These are phyloP conservation scores for Obba rivulosa DNA, from an alignment of 768 basidiomycete species.

Conservation along the genomic window DNA sequence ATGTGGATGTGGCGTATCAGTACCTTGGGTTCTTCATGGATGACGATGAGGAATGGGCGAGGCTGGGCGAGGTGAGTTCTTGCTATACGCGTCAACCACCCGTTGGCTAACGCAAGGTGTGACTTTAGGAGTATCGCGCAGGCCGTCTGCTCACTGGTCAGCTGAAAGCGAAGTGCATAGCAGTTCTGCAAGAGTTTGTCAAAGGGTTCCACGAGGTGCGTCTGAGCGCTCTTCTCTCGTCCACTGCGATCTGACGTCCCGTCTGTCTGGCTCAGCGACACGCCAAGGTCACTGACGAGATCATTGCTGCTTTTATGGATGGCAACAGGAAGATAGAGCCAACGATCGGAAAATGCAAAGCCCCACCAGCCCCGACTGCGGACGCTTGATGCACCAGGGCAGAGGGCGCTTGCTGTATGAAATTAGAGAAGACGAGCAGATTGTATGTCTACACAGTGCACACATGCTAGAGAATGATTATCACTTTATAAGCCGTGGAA, in stretches of 20 bases:
- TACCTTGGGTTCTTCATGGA: constrained; percentile 95
- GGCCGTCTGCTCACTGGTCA: constrained; percentile 86
- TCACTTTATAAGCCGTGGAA: too few species aligned
- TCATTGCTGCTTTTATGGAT: constrained; percentile 78
- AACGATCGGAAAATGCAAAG: constrained; percentile 34
- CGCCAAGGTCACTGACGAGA: constrained; percentile 74
- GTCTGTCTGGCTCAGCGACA: constrained; percentile 48
- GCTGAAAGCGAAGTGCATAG: constrained; percentile 85
- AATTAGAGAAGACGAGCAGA: background rate
- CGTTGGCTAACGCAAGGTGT: background rate
- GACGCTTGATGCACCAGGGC: background rate
- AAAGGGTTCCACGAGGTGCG: constrained; percentile 78
- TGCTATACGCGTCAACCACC: background rate
- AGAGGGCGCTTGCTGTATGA: background rate
- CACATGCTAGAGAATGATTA: background rate
- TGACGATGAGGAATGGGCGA: constrained; percentile 82
- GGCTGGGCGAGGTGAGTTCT: constrained; percentile 62
- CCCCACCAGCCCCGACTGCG: background rate
- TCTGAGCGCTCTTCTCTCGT: background rate
- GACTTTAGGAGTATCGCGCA: constrained; percentile 78
- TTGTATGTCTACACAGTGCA: constrained; percentile 6
- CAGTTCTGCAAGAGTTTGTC: constrained; percentile 76
- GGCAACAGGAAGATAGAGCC: constrained; percentile 68
- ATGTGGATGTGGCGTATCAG: constrained; percentile 94
- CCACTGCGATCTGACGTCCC: background rate